phyloP scores from a whole-genome alignment of 257 asterid genomes.

The Ballota nigra region DNA sequence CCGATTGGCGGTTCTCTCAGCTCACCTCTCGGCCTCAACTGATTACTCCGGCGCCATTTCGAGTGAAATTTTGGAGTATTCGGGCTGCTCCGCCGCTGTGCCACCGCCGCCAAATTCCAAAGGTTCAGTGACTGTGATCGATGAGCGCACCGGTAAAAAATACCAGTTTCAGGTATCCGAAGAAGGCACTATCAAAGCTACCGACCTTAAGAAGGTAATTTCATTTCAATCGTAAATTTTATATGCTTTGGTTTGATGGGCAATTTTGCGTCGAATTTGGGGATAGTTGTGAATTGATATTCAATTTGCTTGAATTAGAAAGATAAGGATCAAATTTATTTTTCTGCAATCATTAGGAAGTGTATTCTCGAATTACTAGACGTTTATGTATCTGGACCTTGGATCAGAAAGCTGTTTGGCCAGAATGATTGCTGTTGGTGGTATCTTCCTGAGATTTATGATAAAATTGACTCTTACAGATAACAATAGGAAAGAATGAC shows the following conservation, averaged over 20 bases:
- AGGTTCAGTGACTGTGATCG: conserved; percentile 66
- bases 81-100: conserved; percentile 53
- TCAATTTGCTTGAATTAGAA: neutral
- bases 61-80: conserved; percentile 36
- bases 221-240: neutral
- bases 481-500: conserved; percentile 63
- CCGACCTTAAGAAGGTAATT: conserved; percentile 83
- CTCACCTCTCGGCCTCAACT: conserved; percentile 64
- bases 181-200: conserved; percentile 82
- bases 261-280: neutral
- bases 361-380: neutral
- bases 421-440: neutral
- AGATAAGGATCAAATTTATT: conserved; percentile 3
- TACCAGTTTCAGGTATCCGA: conserved; percentile 84
- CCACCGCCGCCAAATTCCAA: conserved; percentile 61
- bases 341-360: neutral
- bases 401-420: neutral
- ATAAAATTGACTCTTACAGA: conserved; percentile 44
- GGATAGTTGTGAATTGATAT: neutral
- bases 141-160: conserved; percentile 75
- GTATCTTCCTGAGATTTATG: conserved; percentile 21
- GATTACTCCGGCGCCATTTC: conserved; percentile 29
- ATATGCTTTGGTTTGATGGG: neutral
- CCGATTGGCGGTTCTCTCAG: conserved; percentile 83
- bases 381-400: neutral